A percentile compares a stretch with the other conserved stretches of the same genome.
phyloP scores from a whole-genome alignment of 176 grass and related monocot genomes.

The Pharus latifolius region DNA sequence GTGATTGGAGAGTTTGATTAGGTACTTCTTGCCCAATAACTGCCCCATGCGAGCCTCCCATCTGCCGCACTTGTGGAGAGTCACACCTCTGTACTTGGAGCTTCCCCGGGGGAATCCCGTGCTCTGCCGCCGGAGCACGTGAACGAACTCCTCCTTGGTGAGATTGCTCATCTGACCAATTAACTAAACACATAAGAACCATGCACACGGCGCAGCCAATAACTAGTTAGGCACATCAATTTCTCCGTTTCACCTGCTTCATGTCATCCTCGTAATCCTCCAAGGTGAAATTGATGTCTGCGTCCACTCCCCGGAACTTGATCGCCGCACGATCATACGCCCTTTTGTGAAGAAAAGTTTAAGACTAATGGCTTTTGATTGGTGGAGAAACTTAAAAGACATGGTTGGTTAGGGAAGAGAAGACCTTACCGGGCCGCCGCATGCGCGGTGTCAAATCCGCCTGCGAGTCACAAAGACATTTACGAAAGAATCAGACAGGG shows the following conservation, averaged over 20 bases:
- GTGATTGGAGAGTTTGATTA: neutral
- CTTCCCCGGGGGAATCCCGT: conserved; percentile 84
- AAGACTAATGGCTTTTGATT: neutral
- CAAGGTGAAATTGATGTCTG: conserved; percentile 92
- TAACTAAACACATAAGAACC: neutral
- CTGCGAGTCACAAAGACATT: conserved; percentile 28
- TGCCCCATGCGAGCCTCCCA: conserved; percentile 99
- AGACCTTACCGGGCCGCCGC: conserved; percentile 71
- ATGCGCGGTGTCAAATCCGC: conserved; percentile 97
- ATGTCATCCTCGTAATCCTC: conserved; percentile 91
- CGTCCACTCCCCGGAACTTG: conserved; percentile 89
- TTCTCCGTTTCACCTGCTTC: conserved; percentile 49
- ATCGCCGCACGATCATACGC: conserved; percentile 96
- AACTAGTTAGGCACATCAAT: neutral
- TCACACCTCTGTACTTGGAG: conserved; percentile 93
- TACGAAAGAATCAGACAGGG: neutral
- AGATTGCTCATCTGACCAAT: conserved; percentile 65
- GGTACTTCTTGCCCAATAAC: conserved; percentile 92
- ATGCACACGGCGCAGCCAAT: neutral
- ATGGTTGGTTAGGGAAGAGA: neutral
- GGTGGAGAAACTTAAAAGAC: neutral
- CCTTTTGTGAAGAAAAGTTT: conserved; percentile 23
- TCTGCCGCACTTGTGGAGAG: conserved; percentile 95
- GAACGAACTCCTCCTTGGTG: conserved; percentile 98
- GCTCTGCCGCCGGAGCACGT: conserved; percentile 87